Base-by-base conservation (phyloP, 768 basidiomycete species). In the Tulasnella calospora region DNA sequence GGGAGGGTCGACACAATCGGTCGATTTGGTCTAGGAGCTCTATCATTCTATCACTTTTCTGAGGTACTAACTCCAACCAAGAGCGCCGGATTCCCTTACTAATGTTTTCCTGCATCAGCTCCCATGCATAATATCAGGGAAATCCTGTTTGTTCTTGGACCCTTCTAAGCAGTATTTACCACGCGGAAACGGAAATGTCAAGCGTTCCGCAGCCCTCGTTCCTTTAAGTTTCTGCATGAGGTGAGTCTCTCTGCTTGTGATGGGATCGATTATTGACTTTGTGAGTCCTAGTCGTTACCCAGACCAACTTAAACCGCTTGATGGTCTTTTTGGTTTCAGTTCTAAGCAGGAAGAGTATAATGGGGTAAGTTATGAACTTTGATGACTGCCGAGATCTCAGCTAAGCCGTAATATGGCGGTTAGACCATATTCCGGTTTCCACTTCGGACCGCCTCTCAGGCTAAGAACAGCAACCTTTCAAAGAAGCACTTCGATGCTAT, bases 381-480 rank as follows among this genome's bases (percentile, higher is more conserved):
- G 6, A 46, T 38, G n/a, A 67, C 30, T 57, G 47, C 3, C 19
- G 38, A 10, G 38, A 23, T 79, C 77, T 81, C 36, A 78, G n/a
- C 57, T 8, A n/a, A 61, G 9, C 13, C 3, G 1, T 61, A n/a
- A 61, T 10, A 61, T 61, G 33, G n/a, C 51, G 55, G 1, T 13
- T 71, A 88, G 87, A 88, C 87, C n/a, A 76, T 88, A 27, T 88
- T 89, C 80, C 82, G 86, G 10, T 83, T 89, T 38, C 88, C 89
- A 33, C 82, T 89, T n/a, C 83, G 88, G 40, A 83, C 82, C 8
- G 10, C 74, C 23, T 67, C 76, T 0, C 85, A 86, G 33, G 70
- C 77, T 2, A 23, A 33, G 30, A 7, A 13, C 19, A 76, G 47
- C 61, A 76, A 57, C 8, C 27, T 76, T 8, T 76, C 74, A 1